A percentile compares a stretch with the other conserved stretches of the same genome.
phyloP scores from a whole-genome alignment of 495 filamentous ascomycete genomes.

The Aspergillus ellipticus region DNA sequence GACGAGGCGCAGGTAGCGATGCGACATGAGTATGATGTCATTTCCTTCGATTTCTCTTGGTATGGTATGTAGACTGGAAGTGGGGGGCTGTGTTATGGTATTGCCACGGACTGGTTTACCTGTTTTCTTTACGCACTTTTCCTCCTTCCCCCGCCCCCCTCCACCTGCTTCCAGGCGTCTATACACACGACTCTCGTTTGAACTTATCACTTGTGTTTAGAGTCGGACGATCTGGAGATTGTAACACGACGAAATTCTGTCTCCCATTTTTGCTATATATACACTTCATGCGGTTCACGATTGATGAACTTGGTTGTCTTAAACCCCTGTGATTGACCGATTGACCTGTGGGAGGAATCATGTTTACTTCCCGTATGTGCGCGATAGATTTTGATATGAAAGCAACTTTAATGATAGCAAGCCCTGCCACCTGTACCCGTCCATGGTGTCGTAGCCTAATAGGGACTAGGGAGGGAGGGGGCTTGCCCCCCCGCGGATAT shows the following conservation, averaged over 20 bases:
- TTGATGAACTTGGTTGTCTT: conserved; percentile 2
- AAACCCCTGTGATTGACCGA: not conserved
- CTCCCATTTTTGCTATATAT: conserved; percentile 9
- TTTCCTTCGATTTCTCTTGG: conserved; percentile 12
- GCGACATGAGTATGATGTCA: conserved; percentile 17
- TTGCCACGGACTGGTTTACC: conserved; percentile 7
- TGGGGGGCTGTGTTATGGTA: conserved; percentile 14
- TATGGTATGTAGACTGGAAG: conserved; percentile 22
- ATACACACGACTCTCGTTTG: not conserved
- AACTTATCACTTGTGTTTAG: not conserved
- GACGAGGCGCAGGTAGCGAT: conserved; percentile 13
- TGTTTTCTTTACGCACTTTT: not conserved
- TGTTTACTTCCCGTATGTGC: not conserved
- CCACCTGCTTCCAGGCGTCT: conserved; percentile 3
- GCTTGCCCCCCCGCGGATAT: not conserved
- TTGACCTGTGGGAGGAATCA: not conserved
- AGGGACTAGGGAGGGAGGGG: not conserved
- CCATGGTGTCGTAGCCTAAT: no score
- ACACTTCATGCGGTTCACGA: conserved; percentile 9
- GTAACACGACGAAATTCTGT: conserved; percentile 12
- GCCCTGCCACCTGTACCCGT: no score
- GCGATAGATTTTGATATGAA: not conserved
- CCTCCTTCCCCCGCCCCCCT: conserved; percentile 1
- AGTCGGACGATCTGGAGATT: conserved; percentile 12
- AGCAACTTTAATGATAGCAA: not conserved